Evolutionary conservation across 371 early-diverging fungal genomes (phyloP).

Genomic region (Capniomyces stellatus): DNA sequence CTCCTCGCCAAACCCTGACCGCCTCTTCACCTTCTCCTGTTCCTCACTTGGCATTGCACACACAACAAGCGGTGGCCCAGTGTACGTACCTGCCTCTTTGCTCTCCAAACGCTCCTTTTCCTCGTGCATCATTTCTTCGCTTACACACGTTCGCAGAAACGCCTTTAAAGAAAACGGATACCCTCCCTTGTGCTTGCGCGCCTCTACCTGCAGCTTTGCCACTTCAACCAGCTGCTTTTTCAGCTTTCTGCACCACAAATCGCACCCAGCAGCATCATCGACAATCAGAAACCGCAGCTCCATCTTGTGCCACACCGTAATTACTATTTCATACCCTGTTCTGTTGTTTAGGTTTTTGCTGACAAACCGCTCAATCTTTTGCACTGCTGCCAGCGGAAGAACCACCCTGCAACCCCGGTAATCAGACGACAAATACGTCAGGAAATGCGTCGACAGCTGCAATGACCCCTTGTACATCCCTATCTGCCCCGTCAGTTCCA

Average conservation of each 20-base stretch:
- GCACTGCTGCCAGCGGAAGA: slow-evolving; percentile 74
- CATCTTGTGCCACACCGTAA: slow-evolving; percentile 28
- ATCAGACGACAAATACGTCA: slow-evolving; percentile 56
- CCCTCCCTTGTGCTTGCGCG: not conserved
- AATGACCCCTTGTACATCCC: slow-evolving; percentile 38
- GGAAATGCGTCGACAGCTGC: slow-evolving; percentile 62
- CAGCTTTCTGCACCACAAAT: slow-evolving; percentile 34
- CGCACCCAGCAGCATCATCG: slow-evolving; percentile 24
- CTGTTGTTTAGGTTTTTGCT: slow-evolving; percentile 5
- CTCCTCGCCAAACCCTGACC: slow-evolving; percentile 42
- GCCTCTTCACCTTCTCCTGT: not conserved
- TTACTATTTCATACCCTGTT: slow-evolving; percentile 20
- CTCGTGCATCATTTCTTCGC: slow-evolving; percentile 13
- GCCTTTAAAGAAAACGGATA: slow-evolving; percentile 51
- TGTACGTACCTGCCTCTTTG: not conserved
- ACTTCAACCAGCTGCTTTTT: slow-evolving; percentile 26
- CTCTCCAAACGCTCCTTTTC: not conserved
- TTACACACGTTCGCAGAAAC: slow-evolving; percentile 44
- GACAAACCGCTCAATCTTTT: slow-evolving; percentile 62
- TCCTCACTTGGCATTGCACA: not conserved
- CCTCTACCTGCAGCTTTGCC: not conserved
- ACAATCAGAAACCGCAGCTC: slow-evolving; percentile 16
- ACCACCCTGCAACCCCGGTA: slow-evolving; percentile 41
- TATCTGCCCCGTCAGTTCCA: slow-evolving; percentile 8
- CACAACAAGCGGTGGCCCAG: not conserved